Conservation (phyloP, 148 eudicot species). For the Vaccinium corymbosum region DNA sequence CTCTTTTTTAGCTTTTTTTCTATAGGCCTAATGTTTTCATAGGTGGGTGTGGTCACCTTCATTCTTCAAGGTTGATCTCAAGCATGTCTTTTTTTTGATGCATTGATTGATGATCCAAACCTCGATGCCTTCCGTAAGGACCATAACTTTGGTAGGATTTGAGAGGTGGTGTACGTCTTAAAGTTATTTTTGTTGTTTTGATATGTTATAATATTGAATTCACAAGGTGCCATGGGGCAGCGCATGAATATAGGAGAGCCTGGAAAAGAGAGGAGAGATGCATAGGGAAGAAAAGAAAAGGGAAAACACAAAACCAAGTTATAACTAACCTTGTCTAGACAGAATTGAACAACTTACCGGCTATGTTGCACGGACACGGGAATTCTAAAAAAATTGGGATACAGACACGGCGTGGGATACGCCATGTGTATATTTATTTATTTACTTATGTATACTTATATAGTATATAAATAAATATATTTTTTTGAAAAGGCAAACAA, state of each 20-base stretch:
- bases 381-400: no score
- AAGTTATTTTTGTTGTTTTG: no score
- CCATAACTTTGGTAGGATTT: no score
- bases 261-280: neutral
- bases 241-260: neutral
- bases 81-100: neutral
- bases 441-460: no score
- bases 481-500: no score
- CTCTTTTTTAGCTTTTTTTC: no score
- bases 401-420: no score
- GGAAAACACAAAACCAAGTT: neutral
- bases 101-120: neutral
- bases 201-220: no score
- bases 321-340: neutral
- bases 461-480: no score
- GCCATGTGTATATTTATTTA: no score
- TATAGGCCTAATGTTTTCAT: neutral
- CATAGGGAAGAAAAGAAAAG: neutral
- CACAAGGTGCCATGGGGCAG: neutral
- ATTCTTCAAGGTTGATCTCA: neutral
- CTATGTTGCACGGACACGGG: no score
- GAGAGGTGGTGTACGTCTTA: no score
- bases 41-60: neutral
- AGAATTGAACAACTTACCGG: neutral
- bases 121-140: neutral